Base-by-base conservation (phyloP, 345 rosid genomes). In the Eucalyptus leucophloia region DNA sequence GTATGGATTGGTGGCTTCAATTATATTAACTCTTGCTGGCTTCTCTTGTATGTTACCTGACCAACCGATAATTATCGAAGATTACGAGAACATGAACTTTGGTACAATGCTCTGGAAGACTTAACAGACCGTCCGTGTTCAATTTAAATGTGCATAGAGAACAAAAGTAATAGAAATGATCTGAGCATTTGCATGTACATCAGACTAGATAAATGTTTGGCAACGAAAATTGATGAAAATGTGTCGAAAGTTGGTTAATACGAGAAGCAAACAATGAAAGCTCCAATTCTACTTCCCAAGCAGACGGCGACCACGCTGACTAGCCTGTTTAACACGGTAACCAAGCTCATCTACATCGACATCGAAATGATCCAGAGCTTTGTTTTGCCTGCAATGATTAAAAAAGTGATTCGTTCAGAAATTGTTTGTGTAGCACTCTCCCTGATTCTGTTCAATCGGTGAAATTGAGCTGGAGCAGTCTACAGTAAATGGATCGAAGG, bases 301-400 rank as follows among this genome's bases (percentile, higher is more conserved):
- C 91, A 98, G 90, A 87, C 93, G 95, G 21, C 95, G 96, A 87
- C 94, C 95, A 2, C 93, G 97, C 77, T 94, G 95, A 93, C 94
- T 96, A n/a, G 98, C 97, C 49, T 94, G 95, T 86, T 91, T 92
- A 15, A 98, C 94, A 16, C 99, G 98, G 89, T 89, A 49, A 91
- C 94, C 94, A 30, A 97, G 94, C 91, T 91, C 98, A 62, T 97
- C 98, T 26, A 94, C 97, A 83, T 98, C 99, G 7, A 93, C 93
- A 86, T 95, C 88, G 47, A 95, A 88, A 92, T 91, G 93, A 91
- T 94, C 94, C 93, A 97, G 89, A 87, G 95, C 91, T 87, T 94
- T 91, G 91, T 92, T 94, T 89, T 97, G 99, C 95, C 99, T 98
- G 98, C 90, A 90, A 90, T 51, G 45, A 80, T 51, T 86, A 87